Base-by-base conservation (phyloP, 148 eudicot genomes). In the Heliamphora exappendiculata region DNA sequence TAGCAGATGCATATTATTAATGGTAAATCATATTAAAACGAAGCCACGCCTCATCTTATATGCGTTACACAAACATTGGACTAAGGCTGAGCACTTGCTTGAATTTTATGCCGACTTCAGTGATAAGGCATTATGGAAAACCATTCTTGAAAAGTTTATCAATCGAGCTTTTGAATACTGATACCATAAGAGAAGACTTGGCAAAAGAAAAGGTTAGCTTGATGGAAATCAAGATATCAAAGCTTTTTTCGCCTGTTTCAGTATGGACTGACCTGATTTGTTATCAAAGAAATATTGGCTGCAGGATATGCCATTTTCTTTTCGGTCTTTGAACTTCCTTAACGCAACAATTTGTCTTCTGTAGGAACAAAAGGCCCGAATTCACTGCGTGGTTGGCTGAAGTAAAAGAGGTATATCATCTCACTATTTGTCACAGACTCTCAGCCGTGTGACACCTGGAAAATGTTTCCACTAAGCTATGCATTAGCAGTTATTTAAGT, bases 301-400 rank as follows among this genome's bases (percentile, higher is more conserved):
- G 60, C 31, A 36, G n/a, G 11, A 51, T 22, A 5, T 69, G 34
- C 36, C 22, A 39, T 12, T 58, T 47, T 76, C 47, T 69, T 31
- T 11, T 73, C 34, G 53, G 44, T 45, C 64, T 58, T 28, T 24
- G 63, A 7, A 64, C 55, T 65, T 14, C 7, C 29, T 76, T 78
- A n/a, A 29, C 81, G 17, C 79, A 63, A 57, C 41, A 36, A 39
- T 42, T 55, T 17, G 24, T 75, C 44, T 71, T 57, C 26, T 83
- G 85, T 68, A 94, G 98, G 98, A 94, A 87, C 75, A 94, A 94
- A 71, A 78, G 98, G 28, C 98, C 98, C 6, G 98, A 94, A 82
- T 94, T 94, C 82, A 90, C 92, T 72, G 94, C 97, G 49, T 94
- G 98, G 98, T 76, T 94, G 47, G 70, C 80, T 45, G 98, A 94